These are phyloP conservation scores for Aspergillus texensis DNA, from an alignment of 2,329 filamentous ascomycete genomes.

Conservation along the genomic window DNA sequence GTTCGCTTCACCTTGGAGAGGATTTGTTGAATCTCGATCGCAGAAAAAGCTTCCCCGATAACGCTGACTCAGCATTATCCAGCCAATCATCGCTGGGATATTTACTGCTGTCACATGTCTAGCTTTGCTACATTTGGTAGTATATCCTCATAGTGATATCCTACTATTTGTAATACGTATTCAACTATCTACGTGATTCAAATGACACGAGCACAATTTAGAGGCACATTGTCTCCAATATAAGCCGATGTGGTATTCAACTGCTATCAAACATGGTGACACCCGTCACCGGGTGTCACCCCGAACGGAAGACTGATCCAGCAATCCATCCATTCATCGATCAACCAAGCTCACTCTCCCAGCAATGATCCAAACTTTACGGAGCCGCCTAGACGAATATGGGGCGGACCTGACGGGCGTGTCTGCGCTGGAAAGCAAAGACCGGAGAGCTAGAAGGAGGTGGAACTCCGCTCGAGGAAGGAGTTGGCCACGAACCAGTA, in stretches of 20 bases:
- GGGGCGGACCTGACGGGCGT: slow-evolving; percentile 30
- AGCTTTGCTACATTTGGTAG: too few species aligned
- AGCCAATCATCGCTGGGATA: neutral
- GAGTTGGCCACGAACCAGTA: slow-evolving; percentile 1
- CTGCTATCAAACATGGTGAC: slow-evolving; percentile 13
- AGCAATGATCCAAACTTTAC: neutral
- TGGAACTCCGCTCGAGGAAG: slow-evolving; percentile 8
- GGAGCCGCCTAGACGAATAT: slow-evolving; percentile 18
- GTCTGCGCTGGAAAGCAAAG: slow-evolving; percentile 22
- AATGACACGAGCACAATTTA: neutral
- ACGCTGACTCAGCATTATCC: slow-evolving; percentile 8
- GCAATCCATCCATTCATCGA: slow-evolving; percentile 12
- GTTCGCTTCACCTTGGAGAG: neutral
- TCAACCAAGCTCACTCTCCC: slow-evolving; percentile 4
- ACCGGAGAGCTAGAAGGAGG: slow-evolving; percentile 13
- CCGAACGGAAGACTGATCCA: slow-evolving; percentile 24
- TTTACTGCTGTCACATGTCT: neutral
- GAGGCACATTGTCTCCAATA: neutral
- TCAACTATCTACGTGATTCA: neutral
- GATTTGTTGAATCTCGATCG: slow-evolving; percentile 2
- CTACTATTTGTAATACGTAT: too few species aligned
- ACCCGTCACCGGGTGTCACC: neutral
- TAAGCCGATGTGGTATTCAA: neutral
- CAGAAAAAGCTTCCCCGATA: slow-evolving; percentile 7
- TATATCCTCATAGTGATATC: too few species aligned